Percentiles rank a stretch among this genome's conserved stretches.
These are phyloP conservation scores for Graphium sp. DNA, from an alignment of 2,329 filamentous ascomycete genomes.

Conservation along the genomic window DNA sequence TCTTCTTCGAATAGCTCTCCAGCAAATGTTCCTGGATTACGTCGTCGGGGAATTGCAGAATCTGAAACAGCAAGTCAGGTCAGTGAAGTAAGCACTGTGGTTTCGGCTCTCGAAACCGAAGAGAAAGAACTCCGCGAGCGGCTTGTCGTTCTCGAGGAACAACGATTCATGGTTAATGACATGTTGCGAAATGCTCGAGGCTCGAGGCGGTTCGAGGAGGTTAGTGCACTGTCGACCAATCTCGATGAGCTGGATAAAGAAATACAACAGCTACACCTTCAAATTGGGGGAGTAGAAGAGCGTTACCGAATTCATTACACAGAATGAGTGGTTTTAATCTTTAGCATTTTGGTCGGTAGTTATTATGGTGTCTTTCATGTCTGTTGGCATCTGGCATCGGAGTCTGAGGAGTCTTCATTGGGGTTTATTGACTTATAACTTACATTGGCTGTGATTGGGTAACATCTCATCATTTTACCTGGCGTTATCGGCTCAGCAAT, in stretches of 20 bases:
- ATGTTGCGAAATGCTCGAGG: slow-evolving; percentile 70
- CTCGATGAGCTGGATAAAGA: slow-evolving; percentile 68
- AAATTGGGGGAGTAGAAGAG: slow-evolving; percentile 49
- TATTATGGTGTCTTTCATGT: too few species aligned
- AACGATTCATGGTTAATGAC: slow-evolving; percentile 72
- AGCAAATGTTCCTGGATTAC: neutral
- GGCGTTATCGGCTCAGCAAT: too few species aligned
- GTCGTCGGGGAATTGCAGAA: too few species aligned
- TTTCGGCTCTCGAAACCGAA: slow-evolving; percentile 54
- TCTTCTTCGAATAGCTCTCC: slow-evolving; percentile 1
- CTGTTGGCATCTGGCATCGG: too few species aligned
- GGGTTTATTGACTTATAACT: too few species aligned
- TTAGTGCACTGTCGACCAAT: slow-evolving; percentile 62
- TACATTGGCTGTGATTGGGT: too few species aligned
- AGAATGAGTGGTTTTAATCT: too few species aligned
- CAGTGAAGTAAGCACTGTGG: slow-evolving; percentile 33
- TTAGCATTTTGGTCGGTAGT: too few species aligned
- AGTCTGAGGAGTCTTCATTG: too few species aligned
- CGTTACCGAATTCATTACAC: too few species aligned
- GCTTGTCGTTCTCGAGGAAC: slow-evolving; percentile 75
- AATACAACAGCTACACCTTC: slow-evolving; percentile 50
- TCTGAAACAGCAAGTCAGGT: slow-evolving; percentile 31
- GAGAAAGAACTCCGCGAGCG: slow-evolving; percentile 69
- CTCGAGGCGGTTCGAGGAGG: slow-evolving; percentile 71
- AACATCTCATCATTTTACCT: too few species aligned